These are phyloP conservation scores for Stellera chamaejasme DNA, from an alignment of 345 rosid species.

Conservation along the genomic window DNA sequence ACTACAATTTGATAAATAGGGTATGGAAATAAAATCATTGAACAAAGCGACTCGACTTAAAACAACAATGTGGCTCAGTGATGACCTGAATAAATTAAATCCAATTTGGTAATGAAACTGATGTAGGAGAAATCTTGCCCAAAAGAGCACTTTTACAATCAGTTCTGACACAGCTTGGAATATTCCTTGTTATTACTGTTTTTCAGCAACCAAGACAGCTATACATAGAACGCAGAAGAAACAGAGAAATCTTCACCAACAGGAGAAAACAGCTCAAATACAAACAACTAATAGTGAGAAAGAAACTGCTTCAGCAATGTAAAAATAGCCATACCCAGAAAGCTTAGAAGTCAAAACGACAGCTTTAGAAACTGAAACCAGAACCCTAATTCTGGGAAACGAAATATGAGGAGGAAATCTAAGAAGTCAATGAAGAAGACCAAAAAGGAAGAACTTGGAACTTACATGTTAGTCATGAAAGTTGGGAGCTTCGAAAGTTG, in stretches of 20 bases:
- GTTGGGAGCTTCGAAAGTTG: neutral
- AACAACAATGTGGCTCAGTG: conserved; percentile 11
- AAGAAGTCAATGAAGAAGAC: neutral
- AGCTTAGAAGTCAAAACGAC: neutral
- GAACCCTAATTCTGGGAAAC: conserved; percentile 2
- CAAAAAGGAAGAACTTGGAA: neutral
- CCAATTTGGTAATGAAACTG: neutral
- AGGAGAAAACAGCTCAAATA: neutral
- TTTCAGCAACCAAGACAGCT: neutral
- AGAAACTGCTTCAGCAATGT: neutral
- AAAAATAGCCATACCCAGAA: too few relatives aligned
- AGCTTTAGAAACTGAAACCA: neutral
- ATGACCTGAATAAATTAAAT: conserved; percentile 10
- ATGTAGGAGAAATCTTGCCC: neutral
- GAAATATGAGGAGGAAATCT: neutral
- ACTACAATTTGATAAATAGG: conserved; percentile 9
- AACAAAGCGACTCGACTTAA: conserved; percentile 4
- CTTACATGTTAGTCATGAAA: conserved; percentile 12
- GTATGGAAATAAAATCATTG: conserved; percentile 6
- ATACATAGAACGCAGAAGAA: neutral
- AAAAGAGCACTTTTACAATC: neutral
- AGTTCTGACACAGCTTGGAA: neutral
- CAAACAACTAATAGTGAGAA: neutral
- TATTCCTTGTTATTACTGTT: too few relatives aligned
- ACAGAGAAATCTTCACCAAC: neutral